Percentiles rank a stretch among this genome's conserved stretches.
Evolutionary conservation across 2,329 filamentous ascomycete species (phyloP).

Genomic region (Pseudocercospora vitis): DNA sequence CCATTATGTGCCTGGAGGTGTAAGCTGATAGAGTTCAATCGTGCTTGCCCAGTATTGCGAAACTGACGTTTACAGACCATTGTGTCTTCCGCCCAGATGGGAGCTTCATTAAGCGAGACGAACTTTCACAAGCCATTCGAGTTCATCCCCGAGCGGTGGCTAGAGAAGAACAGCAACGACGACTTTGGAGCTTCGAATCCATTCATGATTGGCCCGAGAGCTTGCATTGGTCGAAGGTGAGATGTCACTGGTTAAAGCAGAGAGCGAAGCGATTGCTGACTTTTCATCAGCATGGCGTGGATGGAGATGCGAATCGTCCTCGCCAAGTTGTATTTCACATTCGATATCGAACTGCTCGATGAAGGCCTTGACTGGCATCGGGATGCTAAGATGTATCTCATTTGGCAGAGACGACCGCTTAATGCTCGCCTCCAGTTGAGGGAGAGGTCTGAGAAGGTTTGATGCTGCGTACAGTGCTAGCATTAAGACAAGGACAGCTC

Average conservation of each 20-base stretch:
- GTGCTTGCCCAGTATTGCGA: background rate
- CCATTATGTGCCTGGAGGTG: slow-evolving; percentile 30
- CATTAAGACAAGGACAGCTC: no score
- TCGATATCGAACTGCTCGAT: background rate
- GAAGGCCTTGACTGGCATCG: background rate
- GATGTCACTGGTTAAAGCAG: background rate
- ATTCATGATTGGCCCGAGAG: slow-evolving; percentile 1
- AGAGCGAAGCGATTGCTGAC: background rate
- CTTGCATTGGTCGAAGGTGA: slow-evolving; percentile 7
- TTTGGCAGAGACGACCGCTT: background rate
- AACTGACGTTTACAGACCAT: no score
- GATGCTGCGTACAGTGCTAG: no score
- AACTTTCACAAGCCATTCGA: slow-evolving; percentile 27
- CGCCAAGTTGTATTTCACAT: slow-evolving; percentile 9
- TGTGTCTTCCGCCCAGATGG: background rate
- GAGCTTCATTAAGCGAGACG: background rate
- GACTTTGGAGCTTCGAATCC: background rate
- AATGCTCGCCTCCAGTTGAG: background rate
- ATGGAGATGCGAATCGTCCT: slow-evolving; percentile 11
- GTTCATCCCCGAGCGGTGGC: slow-evolving; percentile 37
- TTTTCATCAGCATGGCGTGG: slow-evolving; percentile 7
- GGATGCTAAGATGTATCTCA: background rate
- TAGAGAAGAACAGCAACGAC: slow-evolving; percentile 9
- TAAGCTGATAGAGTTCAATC: background rate
- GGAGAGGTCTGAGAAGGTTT: no score